Evolutionary conservation across 257 asterid species (phyloP), one percentile per base, ranked within the genome.

Genomic region (Primulina tabacum): DNA sequence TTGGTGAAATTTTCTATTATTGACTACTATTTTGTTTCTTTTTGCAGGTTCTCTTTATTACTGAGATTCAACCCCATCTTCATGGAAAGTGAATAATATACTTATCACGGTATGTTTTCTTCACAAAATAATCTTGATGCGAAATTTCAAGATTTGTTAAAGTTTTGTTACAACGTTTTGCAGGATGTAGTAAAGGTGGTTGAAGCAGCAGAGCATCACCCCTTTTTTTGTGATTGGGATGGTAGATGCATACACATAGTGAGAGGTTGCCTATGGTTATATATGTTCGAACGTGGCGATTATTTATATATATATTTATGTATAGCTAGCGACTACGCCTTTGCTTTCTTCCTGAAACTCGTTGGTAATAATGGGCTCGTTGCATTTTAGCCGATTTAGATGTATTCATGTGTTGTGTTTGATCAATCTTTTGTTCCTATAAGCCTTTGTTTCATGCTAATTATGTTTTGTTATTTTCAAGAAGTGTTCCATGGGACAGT

Each of bases 11-110:
- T 56, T 34, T 14, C 17, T 14, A 58, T 12, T 38, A 55, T 55
- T 76, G 32, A 53, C 29, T 52, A n/a, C 35, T 32, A 5, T 0
- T 0, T 66, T 40, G 58, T 53, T 7, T 8, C 33, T 21, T 12
- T 40, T 52, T 76, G 70, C 87, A 90, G 97, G 93, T 29, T 88
- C 95, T 28, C 86, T 88, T 57, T 86, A 90, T 80, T 90, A 88
- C 79, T 90, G 73, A 84, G 72, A 52, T 21, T 21, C 24, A 21
- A 0, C 64, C 77, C 70, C 69, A 33, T 56, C 66, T 43, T 18
- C 80, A 62, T 64, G 81, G 75, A 61, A 62, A 47, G 69, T 47
- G 65, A 33, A 63, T 30, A 38, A 64, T 50, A 62, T 78, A 64
- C 69, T 68, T 32, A 32, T 21, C 28, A 64, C 67, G 88, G 88